Evolutionary conservation across 2,329 filamentous ascomycete genomes (phyloP).

Genomic region (Neonectria magnoliae): DNA sequence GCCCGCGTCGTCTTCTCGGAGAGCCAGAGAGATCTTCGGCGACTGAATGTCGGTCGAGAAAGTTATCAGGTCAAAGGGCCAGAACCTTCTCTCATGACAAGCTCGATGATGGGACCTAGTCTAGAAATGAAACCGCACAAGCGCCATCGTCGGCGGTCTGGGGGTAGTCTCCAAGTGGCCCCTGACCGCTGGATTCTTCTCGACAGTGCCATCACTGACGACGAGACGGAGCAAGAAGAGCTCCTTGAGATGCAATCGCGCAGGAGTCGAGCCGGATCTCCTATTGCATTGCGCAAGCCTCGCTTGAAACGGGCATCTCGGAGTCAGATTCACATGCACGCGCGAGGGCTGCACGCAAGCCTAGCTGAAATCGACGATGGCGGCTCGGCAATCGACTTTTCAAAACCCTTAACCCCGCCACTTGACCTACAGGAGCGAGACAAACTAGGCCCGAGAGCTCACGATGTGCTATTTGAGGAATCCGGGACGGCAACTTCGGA

Average conservation of each 20-base stretch:
- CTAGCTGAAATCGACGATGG: constrained; percentile 28
- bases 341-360: constrained; percentile 29
- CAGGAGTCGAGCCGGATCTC: constrained; percentile 39
- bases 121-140: constrained; percentile 45
- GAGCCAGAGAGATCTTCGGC: constrained; percentile 69
- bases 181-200: constrained; percentile 49
- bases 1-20: constrained; percentile 75
- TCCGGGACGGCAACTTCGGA: constrained; percentile 26
- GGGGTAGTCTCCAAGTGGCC: constrained; percentile 57
- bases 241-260: constrained; percentile 53
- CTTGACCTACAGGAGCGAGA: background rate
- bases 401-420: constrained; percentile 46
- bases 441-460: background rate
- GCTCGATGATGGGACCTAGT: constrained; percentile 29
- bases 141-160: constrained; percentile 60
- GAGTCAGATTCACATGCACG: constrained; percentile 49
- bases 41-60: constrained; percentile 49
- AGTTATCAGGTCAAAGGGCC: constrained; percentile 39
- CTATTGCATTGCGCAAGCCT: constrained; percentile 49
- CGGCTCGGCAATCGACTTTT: constrained; percentile 49
- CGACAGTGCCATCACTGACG: constrained; percentile 54
- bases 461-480: constrained; percentile 15
- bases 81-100: constrained; percentile 27
- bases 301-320: constrained; percentile 55
- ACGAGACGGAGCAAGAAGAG: constrained; percentile 57